These are phyloP conservation scores for Antitrichia curtipendula DNA, from an alignment of 225 moss, liverwort and hornwort species.

Conservation along the genomic window DNA sequence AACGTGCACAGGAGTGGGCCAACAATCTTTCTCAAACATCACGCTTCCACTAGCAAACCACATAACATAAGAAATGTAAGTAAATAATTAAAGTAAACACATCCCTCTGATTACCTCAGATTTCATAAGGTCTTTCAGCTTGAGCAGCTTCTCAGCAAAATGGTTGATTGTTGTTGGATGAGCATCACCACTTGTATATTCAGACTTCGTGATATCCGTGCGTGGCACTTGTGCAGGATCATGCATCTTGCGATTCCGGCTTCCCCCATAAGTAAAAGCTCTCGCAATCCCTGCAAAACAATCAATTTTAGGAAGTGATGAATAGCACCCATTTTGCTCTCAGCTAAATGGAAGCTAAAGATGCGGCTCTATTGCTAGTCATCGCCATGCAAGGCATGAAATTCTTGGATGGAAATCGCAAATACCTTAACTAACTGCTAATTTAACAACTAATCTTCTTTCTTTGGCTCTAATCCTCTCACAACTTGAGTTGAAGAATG, in stretches of 20 bases:
- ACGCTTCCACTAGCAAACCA: neutral
- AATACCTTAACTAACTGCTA: neutral
- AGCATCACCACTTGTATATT: conserved; percentile 26
- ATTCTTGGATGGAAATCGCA: neutral
- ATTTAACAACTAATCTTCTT: neutral
- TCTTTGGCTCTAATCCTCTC: neutral
- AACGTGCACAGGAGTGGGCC: neutral
- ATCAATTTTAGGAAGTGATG: neutral
- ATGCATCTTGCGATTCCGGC: conserved; percentile 60
- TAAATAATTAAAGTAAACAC: neutral
- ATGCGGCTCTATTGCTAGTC: neutral
- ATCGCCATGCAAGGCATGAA: neutral
- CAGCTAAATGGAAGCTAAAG: neutral
- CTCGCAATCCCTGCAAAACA: conserved; percentile 57
- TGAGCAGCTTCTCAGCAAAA: conserved; percentile 91
- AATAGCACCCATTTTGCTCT: neutral
- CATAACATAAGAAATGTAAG: neutral
- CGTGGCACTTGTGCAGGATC: conserved; percentile 66
- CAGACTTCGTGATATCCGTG: conserved; percentile 44
- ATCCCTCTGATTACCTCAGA: conserved; percentile 37
- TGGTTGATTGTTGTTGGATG: conserved; percentile 84
- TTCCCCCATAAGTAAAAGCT: conserved; percentile 78
- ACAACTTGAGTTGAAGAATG: neutral
- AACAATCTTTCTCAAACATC: neutral
- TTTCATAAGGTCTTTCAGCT: conserved; percentile 77